Evolutionary conservation across 768 basidiomycete genomes (phyloP), one percentile per base, ranked within the genome.

Genomic region (Suillus clintonianus): DNA sequence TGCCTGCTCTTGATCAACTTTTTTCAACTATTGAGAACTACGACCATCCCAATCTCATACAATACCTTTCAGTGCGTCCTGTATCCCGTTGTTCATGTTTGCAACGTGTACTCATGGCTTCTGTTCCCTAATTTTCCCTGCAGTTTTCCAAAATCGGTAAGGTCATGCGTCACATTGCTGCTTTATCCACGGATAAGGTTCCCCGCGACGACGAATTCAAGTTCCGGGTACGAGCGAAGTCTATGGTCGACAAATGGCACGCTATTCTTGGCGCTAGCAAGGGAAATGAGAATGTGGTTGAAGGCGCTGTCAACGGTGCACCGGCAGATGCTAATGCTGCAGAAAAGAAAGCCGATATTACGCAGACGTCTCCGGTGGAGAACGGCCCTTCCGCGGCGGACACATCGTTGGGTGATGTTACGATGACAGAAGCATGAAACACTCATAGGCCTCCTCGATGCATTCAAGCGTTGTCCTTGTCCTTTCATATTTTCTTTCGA

Each of bases 21-120:
- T 94, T 96, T 80, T 84, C 85, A 7, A 86, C 84, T 0, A 89
- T 96, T 34, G 93, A 95, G 68, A 80, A 80, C 5, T 92, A 92
- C 69, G 85, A 91, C 36, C 81, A 83, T 64, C 91, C 94, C 77
- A 90, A 87, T 57, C 71, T 76, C 69, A 88, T 94, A 63, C 85
- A 87, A 61, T 90, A 93, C 69, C 84, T 95, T 47, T 78, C 80
- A 51, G 86, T 86, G 65, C 74, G 84, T 69, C 56, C 51, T 58
- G 59, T 59, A 59, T 53, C 37, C 61, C 53, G 45, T 34, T 13
- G n/a, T 57, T 56, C 65, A 24, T 59, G 34, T 59, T 59, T 68
- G 54, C 62, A 56, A 19, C 45, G 43, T 19, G 58, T 70, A 47
- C 67, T 53, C n/a, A 60, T 7, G 19, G 43, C 48, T 22, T 60